Evolutionary conservation across 164 flowering plant genomes (phyloP).

Genomic region (Vitis rupestris): DNA sequence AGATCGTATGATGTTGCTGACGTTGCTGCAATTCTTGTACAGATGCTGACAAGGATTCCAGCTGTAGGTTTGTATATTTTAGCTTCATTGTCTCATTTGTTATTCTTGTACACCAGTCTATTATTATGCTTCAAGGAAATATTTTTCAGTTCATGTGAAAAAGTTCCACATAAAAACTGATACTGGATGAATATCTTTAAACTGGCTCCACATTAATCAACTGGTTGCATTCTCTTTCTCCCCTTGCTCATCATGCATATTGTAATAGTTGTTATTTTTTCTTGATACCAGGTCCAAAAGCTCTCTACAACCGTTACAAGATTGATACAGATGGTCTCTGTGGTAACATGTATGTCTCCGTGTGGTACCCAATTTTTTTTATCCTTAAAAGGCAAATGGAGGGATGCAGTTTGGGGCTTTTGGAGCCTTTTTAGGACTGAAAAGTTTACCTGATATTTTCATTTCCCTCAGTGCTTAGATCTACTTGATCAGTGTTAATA

Average conservation of each 20-base stretch:
- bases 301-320: conserved; percentile 70
- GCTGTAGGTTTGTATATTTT: conserved; percentile 52
- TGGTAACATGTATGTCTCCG: conserved; percentile 69
- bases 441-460: neutral
- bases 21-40: conserved; percentile 93
- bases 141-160: neutral
- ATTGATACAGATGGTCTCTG: conserved; percentile 57
- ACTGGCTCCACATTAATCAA: no score
- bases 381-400: neutral
- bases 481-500: neutral
- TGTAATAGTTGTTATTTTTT: neutral
- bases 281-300: conserved; percentile 47
- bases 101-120: no score
- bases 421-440: neutral
- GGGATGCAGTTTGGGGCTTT: neutral
- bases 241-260: neutral
- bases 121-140: neutral
- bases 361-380: no score
- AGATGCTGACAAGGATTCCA: conserved; percentile 75
- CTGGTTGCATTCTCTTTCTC: no score
- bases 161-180: neutral
- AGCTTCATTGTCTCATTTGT: neutral
- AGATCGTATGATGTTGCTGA: conserved; percentile 82
- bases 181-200: no score
- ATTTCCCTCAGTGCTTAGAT: neutral